Conservation (phyloP, 169 alveolate genomes). For the Cryptosporidium tyzzeri region DNA sequence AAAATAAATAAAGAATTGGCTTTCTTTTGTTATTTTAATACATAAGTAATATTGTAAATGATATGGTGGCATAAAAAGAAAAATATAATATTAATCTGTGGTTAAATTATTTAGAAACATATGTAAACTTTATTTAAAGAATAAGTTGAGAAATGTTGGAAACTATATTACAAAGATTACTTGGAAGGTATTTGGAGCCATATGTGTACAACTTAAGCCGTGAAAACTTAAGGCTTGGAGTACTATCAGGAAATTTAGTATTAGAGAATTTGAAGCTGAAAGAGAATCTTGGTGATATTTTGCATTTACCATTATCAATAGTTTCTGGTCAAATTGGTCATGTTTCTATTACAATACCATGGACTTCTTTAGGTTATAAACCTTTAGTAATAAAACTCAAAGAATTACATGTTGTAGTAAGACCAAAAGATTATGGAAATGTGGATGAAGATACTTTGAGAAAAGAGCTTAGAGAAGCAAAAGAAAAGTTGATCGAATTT, state of each 20-base stretch:
- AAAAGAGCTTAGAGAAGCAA: slow-evolving; percentile 53
- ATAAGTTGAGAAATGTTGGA: slow-evolving; percentile 51
- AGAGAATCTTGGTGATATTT: slow-evolving; percentile 69
- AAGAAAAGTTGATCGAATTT: slow-evolving; percentile 42
- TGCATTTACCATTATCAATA: slow-evolving; percentile 53
- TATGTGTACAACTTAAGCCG: slow-evolving; percentile 73
- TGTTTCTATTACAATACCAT: slow-evolving; percentile 72
- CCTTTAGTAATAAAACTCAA: slow-evolving; percentile 60
- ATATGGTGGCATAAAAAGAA: background rate
- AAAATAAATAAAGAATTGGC: too few species aligned
- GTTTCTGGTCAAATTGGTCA: slow-evolving; percentile 65
- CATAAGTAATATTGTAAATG: background rate
- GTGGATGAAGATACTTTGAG: slow-evolving; percentile 61
- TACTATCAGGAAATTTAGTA: slow-evolving; percentile 63
- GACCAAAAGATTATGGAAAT: slow-evolving; percentile 72
- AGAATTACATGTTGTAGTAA: slow-evolving; percentile 45
- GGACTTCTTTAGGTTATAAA: slow-evolving; percentile 74
- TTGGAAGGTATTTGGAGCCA: slow-evolving; percentile 74
- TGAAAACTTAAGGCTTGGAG: slow-evolving; percentile 72
- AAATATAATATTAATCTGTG: background rate
- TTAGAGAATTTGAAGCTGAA: slow-evolving; percentile 54
- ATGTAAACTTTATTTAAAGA: background rate
- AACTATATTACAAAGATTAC: slow-evolving; percentile 63
- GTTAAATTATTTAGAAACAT: slow-evolving; percentile 7
- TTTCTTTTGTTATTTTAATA: too few species aligned